Evolutionary conservation across 192 early-diverging fungal species (phyloP).

Genomic region (Phlyctochytrium arcticum): DNA sequence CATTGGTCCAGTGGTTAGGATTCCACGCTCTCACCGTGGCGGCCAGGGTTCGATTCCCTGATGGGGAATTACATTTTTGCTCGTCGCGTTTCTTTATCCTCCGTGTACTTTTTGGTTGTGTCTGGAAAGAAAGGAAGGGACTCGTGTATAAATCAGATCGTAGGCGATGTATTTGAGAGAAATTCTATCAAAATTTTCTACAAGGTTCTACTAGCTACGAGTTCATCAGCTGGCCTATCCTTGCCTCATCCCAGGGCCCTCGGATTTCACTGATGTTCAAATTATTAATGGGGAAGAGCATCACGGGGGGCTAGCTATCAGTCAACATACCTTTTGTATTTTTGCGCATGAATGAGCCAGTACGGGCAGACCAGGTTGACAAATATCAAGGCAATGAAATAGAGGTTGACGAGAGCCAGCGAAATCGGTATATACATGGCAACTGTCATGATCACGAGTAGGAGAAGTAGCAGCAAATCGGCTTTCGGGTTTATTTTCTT

Average conservation of each 20-base stretch:
- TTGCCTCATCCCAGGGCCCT: constrained; percentile 96
- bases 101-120: too few relatives aligned
- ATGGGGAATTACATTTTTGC: too few relatives aligned
- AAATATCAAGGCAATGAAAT: constrained; percentile 62
- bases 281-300: neutral
- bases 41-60: too few relatives aligned
- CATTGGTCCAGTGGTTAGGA: too few relatives aligned
- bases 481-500: constrained; percentile 38
- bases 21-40: too few relatives aligned
- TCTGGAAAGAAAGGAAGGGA: too few relatives aligned
- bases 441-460: constrained; percentile 18
- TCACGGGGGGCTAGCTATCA: neutral
- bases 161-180: too few relatives aligned
- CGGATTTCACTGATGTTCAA: constrained; percentile 71
- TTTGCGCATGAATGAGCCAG: constrained; percentile 89
- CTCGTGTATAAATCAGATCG: too few relatives aligned
- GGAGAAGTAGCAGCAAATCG: constrained; percentile 20
- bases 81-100: too few relatives aligned
- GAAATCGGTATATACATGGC: constrained; percentile 14
- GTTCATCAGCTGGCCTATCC: constrained; percentile 19
- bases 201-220: too few relatives aligned
- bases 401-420: constrained; percentile 53
- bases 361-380: constrained; percentile 83
- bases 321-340: constrained; percentile 85
- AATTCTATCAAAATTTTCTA: too few relatives aligned